A percentile compares a stretch with the other conserved stretches of the same genome.
phyloP scores from a whole-genome alignment of 2,329 filamentous ascomycete species.

The Scedosporium aurantiacum region DNA sequence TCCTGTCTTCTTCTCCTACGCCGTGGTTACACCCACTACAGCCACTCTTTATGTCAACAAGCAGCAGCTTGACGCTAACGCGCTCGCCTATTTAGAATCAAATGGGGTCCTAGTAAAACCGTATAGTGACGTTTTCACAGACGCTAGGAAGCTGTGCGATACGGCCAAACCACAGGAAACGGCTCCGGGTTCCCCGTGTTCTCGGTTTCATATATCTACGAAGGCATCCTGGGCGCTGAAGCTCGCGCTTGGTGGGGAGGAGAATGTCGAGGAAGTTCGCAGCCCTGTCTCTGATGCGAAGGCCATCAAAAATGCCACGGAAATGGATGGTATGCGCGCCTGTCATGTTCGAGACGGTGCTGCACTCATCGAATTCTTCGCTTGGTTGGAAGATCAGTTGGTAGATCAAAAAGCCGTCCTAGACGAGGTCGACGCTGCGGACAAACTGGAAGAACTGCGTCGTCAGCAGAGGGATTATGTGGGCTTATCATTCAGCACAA shows the following conservation, averaged over 20 bases:
- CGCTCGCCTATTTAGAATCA: conserved; percentile 56
- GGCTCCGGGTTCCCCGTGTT: conserved; percentile 19
- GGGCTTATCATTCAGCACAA: conserved; percentile 88
- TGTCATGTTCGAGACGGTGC: conserved; percentile 92
- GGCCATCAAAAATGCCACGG: conserved; percentile 83
- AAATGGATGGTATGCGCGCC: conserved; percentile 83
- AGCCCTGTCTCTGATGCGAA: conserved; percentile 87
- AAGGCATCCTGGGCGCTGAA: conserved; percentile 90
- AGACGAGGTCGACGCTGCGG: conserved; percentile 84
- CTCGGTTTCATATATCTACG: conserved; percentile 77
- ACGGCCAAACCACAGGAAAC: conserved; percentile 18
- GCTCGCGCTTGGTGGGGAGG: conserved; percentile 73
- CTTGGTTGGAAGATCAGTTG: conserved; percentile 89
- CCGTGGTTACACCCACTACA: conserved; percentile 65
- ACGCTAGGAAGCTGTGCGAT: conserved; percentile 54
- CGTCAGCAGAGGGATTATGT: conserved; percentile 63
- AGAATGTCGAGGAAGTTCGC: conserved; percentile 72
- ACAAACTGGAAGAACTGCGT: conserved; percentile 74
- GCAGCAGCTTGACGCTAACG: conserved; percentile 60
- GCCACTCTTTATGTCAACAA: conserved; percentile 79
- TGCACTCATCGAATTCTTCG: conserved; percentile 83
- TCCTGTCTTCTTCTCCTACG: conserved; percentile 96
- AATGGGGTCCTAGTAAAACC: conserved; percentile 66
- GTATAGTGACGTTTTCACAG: conserved; percentile 71
- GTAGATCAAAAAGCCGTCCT: conserved; percentile 59